These are phyloP conservation scores for Solanum hybrid DNA, from an alignment of 305 asterid genomes.

Conservation along the genomic window DNA sequence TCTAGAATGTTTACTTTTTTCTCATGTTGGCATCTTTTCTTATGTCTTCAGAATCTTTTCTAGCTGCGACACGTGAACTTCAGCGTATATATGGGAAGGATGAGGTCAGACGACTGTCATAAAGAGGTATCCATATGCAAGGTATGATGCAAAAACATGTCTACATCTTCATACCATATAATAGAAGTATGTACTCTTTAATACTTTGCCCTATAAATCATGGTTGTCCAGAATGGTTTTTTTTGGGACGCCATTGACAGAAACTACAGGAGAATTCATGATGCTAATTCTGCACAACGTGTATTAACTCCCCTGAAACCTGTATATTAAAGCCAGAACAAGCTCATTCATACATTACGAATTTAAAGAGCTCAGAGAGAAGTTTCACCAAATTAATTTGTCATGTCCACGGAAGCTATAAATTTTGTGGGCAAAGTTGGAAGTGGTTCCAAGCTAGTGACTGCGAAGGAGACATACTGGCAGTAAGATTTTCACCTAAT, in stretches of 20 bases:
- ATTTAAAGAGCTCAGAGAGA: background rate
- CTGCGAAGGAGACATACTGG: background rate
- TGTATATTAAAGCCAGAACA: background rate
- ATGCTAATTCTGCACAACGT: background rate
- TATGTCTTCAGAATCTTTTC: conserved; percentile 16
- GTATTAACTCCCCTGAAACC: background rate
- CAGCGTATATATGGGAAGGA: conserved; percentile 19
- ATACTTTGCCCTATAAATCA: background rate
- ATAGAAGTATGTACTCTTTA: background rate
- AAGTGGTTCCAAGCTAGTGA: background rate
- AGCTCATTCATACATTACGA: background rate
- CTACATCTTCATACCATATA: background rate
- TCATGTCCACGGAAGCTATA: background rate
- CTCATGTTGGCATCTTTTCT: background rate
- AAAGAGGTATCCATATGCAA: background rate
- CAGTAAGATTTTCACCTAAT: background rate
- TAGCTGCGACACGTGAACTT: conserved; percentile 27
- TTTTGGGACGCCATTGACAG: background rate
- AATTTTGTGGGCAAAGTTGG: background rate
- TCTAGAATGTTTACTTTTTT: background rate
- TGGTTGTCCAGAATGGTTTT: background rate
- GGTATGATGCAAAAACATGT: conserved; percentile 1
- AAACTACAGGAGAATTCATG: background rate
- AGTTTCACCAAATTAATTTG: background rate
- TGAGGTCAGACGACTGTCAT: conserved; percentile 11